Conservation (phyloP, 176 grass and related monocot species). For the Musa acuminata region DNA sequence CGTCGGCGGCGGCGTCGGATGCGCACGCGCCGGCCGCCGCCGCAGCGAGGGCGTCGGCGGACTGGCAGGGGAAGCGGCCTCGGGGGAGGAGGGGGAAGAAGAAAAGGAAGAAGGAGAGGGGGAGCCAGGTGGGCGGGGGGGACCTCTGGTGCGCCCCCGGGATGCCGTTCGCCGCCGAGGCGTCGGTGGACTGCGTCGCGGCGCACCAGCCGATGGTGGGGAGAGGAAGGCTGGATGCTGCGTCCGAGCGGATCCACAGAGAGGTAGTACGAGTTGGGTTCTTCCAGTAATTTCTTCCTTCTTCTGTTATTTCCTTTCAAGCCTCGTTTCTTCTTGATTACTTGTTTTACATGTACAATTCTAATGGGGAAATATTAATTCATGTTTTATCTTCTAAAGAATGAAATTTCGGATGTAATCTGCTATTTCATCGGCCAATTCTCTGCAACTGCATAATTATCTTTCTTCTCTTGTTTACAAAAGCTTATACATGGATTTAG, state of each 20-base stretch:
- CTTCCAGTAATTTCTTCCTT: background rate
- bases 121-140: conserved; percentile 18
- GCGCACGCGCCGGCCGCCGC: conserved; percentile 26
- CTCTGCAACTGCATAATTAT: background rate
- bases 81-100: conserved; percentile 29
- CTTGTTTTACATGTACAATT: background rate
- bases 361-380: background rate
- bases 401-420: background rate
- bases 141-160: conserved; percentile 84
- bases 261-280: conserved; percentile 37
- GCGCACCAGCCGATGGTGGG: conserved; percentile 35
- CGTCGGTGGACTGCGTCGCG: conserved; percentile 84
- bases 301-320: background rate
- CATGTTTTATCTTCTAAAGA: background rate
- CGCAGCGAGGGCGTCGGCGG: conserved; percentile 40
- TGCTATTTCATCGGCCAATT: background rate
- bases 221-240: conserved; percentile 23
- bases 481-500: background rate
- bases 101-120: conserved; percentile 42
- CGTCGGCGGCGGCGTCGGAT: conserved; percentile 34
- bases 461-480: background rate
- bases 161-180: conserved; percentile 67
- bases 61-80: conserved; percentile 58
- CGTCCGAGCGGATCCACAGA: conserved; percentile 40
- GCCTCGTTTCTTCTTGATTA: background rate